Evolutionary conservation across 495 filamentous ascomycete genomes (phyloP), one percentile per base, ranked within the genome.

Genomic region (Aspergillus coremiiformis): DNA sequence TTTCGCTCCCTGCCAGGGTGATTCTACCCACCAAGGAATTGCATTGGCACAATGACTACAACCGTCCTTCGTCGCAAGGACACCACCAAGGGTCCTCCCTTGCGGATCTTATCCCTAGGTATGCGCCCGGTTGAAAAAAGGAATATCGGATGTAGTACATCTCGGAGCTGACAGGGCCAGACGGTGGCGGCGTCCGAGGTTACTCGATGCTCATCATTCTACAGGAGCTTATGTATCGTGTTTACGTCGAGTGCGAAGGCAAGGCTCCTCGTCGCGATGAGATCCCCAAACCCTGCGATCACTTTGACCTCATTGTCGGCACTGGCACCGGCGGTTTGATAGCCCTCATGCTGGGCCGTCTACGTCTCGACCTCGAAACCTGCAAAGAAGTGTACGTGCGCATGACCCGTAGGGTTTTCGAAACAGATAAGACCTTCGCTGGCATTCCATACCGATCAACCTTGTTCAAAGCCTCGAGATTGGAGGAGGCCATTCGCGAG

Each of bases 161-260:
- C 17, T 1, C 6, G 3, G 26, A 22, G 33, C 48, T 51, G 39
- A 37, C 47, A 39, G 37, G n/a, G 39, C 45, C 61, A 95, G 93
- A 96, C 79, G 93, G 93, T 63, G 93, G 93, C 57, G 93, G 93
- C 54, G 91, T 99, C 46, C 83, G 94, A 56, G 93, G 93, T 35
- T 99, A 96, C 74, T 96, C 91, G 44, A 95, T 96, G 79, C 84
- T 95, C 63, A 87, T 95, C 55, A 84, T 97, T 51, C 82, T 98
- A 48, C 89, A 94, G 75, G 90, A 96, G 73, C 77, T 98, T 39
- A 98, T 98, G 93, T 86, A 95, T 70, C 80, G 85, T 30, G 89
- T 86, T 6, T 95, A 90, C 63, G 87, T 93, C 64, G 87, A 93
- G 71, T 73, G 66, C 52, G 85, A 94, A 69, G 89, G 89, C 23